Evolutionary conservation across 1,284 basidiomycete genomes (phyloP), one percentile per base, ranked within the genome.

Genomic region (Vanrija sp.): DNA sequence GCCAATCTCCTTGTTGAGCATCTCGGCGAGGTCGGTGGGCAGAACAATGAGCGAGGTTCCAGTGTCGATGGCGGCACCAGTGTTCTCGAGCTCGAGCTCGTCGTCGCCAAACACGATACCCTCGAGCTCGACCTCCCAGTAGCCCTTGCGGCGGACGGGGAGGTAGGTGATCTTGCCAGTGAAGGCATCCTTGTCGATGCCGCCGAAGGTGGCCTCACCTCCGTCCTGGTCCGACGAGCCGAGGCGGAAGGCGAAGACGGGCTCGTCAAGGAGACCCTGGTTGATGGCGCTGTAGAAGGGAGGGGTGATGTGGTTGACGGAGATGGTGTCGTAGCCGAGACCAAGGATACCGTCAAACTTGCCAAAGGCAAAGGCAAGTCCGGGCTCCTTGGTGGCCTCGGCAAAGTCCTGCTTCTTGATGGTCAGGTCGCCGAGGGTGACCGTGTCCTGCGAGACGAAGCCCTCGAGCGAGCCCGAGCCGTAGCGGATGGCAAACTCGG

Each of bases 391-490:
- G 61, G 87, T 90, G 2, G 94, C 92, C 80, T 98, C 96, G 42
- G 94, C 96, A 74, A 99, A 99, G 74, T 94, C 88, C 74, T 91
- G 88, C 23, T 80, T 68, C 68, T 81, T 82, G 76, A 99, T 83
- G 28, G 73, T 75, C 49, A 99, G 75, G 75, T 96, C 96, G 52
- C 91, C 92, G 63, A 99, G 95, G 25, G 73, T 76, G 57, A 98
- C 78, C 7, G 75, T 78, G 73, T 99, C 96, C 62, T 86, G 85
- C 19, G 93, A 97, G 58, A 98, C 89, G 68, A 89, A 92, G 63
- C 96, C 96, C 76, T 97, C 88, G 85, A 99, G 92, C 12, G 93
- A 93, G 26, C 96, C 96, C 39, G 91, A 91, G 14, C 96, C 96
- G 73, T 99, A 99, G 65, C 86, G 89, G 68, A 99, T 99, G 58